Conservation (phyloP, 257 asterid species). For the Verbena officinalis region DNA sequence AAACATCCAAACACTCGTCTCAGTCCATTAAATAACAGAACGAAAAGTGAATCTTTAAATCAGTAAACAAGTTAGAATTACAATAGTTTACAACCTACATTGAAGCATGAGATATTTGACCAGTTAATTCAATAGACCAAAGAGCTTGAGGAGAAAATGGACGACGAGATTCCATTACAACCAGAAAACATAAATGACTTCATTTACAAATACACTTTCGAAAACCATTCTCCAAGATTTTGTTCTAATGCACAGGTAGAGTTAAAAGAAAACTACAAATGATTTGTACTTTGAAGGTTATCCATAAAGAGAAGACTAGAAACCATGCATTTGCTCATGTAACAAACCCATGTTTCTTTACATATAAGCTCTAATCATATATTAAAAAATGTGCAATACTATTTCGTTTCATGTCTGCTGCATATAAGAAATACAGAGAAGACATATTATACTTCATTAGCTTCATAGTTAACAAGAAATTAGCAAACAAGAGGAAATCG, state of each 20-base stretch:
- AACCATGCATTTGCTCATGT: background rate
- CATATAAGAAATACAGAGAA: background rate
- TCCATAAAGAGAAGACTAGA: background rate
- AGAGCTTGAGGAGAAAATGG: no score
- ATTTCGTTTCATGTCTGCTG: background rate
- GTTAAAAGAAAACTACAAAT: background rate
- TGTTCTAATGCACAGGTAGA: background rate
- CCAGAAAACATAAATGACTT: no score
- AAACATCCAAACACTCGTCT: background rate
- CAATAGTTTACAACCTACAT: no score
- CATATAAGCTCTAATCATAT: background rate
- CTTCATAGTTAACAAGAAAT: background rate
- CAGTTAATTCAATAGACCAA: no score
- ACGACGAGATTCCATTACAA: no score
- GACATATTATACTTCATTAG: background rate
- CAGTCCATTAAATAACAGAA: conserved; percentile 15
- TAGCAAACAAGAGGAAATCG: conserved; percentile 1
- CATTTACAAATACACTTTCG: no score
- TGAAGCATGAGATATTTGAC: no score
- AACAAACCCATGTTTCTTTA: background rate
- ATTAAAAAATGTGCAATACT: background rate
- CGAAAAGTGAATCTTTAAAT: background rate
- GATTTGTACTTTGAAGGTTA: background rate
- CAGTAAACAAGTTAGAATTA: no score
- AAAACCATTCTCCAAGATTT: no score